Evolutionary conservation across 2,329 filamentous ascomycete genomes (phyloP).

Genomic region (Colletotrichum higginsianum): DNA sequence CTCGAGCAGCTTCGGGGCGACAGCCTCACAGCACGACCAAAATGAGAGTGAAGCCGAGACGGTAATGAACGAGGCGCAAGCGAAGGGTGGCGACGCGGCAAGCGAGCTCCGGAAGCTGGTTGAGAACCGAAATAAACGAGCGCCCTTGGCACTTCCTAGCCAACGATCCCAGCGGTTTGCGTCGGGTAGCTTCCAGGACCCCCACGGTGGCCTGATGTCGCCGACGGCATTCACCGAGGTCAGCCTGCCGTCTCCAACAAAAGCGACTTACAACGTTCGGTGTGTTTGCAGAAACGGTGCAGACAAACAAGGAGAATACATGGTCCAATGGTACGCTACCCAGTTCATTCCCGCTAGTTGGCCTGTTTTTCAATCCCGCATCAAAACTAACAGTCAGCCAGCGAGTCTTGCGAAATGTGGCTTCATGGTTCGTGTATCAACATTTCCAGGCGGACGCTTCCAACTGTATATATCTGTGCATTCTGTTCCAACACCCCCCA

Average conservation of each 20-base stretch:
- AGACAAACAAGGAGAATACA: slow-evolving; percentile 65
- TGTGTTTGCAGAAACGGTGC: slow-evolving; percentile 68
- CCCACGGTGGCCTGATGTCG: slow-evolving; percentile 60
- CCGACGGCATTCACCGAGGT: slow-evolving; percentile 66
- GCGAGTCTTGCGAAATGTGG: slow-evolving; percentile 76
- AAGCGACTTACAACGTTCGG: slow-evolving; percentile 62
- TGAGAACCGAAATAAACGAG: slow-evolving; percentile 64
- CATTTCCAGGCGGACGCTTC: slow-evolving; percentile 69
- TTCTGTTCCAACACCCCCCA: slow-evolving; percentile 75
- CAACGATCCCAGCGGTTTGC: slow-evolving; percentile 46
- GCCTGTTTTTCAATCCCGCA: slow-evolving; percentile 7
- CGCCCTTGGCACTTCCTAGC: slow-evolving; percentile 45
- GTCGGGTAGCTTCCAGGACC: slow-evolving; percentile 50
- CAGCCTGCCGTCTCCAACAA: slow-evolving; percentile 63
- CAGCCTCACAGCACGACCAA: slow-evolving; percentile 51
- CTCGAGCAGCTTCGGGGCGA: slow-evolving; percentile 56
- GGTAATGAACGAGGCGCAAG: slow-evolving; percentile 62
- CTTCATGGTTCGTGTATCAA: slow-evolving; percentile 76
- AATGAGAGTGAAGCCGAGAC: slow-evolving; percentile 74
- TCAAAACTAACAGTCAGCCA: slow-evolving; percentile 49
- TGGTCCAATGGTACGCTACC: slow-evolving; percentile 73
- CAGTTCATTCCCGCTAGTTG: slow-evolving; percentile 20
- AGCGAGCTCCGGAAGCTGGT: slow-evolving; percentile 73
- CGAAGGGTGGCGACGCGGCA: slow-evolving; percentile 68
- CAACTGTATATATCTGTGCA: slow-evolving; percentile 74